Percentiles rank a stretch among this genome's conserved stretches.
phyloP scores from a whole-genome alignment of 148 eudicot genomes.

The Rhododendron ovatum region DNA sequence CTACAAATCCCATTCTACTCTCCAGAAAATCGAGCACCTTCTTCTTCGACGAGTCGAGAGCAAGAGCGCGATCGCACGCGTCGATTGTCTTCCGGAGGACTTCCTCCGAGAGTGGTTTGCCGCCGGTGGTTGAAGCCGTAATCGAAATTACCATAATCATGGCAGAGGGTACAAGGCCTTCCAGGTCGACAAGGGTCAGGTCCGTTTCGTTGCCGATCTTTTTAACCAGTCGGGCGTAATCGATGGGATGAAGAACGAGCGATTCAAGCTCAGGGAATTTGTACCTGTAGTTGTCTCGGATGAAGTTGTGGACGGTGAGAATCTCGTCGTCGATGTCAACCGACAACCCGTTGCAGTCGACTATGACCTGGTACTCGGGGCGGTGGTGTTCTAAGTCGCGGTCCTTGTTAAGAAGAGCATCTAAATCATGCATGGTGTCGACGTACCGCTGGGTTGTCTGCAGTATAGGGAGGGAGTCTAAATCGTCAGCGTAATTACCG shows the following conservation, averaged over 20 bases:
- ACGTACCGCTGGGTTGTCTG: no score
- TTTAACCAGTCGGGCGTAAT: conserved; percentile 89
- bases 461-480: no score
- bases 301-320: conserved; percentile 73
- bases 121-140: conserved; percentile 92
- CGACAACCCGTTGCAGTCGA: conserved; percentile 79
- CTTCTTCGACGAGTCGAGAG: conserved; percentile 73
- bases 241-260: conserved; percentile 93
- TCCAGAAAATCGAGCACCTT: conserved; percentile 95
- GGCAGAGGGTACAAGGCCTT: conserved; percentile 89
- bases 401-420: conserved; percentile 59
- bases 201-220: conserved; percentile 88
- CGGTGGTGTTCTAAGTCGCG: conserved; percentile 29
- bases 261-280: conserved; percentile 97
- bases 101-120: conserved; percentile 89
- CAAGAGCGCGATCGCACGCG: conserved; percentile 88
- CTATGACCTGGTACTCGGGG: conserved; percentile 67
- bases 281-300: conserved; percentile 80
- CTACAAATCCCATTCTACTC: conserved; percentile 84
- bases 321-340: conserved; percentile 93
- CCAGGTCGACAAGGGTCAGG: conserved; percentile 83
- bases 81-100: conserved; percentile 72
- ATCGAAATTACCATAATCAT: conserved; percentile 93
- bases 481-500: no score
- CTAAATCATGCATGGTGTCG: neutral